phyloP scores from a whole-genome alignment of 257 asterid genomes.

The Primulina eburnea region DNA sequence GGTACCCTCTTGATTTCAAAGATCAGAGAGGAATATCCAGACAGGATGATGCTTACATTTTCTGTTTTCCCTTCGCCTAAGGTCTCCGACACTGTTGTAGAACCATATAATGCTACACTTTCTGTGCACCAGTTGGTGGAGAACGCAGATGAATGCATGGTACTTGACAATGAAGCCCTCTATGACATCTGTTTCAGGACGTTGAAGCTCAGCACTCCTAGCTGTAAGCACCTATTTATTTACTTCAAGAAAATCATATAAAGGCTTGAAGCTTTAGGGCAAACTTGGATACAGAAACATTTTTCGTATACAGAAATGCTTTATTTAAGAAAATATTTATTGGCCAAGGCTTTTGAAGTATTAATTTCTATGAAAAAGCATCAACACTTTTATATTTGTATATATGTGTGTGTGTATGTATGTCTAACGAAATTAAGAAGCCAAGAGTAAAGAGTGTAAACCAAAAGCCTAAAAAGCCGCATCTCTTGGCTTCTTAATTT shows the following conservation, averaged over 20 bases:
- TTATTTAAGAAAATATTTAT: no score
- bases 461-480: not conserved
- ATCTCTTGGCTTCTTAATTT: not conserved
- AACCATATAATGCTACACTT: constrained; percentile 85
- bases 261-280: no score
- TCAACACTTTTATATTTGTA: no score
- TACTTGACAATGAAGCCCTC: constrained; percentile 86
- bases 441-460: no score
- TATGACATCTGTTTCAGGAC: constrained; percentile 92
- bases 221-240: constrained; percentile 52
- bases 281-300: no score
- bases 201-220: constrained; percentile 88
- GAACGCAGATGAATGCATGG: constrained; percentile 96
- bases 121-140: constrained; percentile 90
- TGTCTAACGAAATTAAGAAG: no score
- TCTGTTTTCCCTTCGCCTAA: constrained; percentile 92
- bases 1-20: constrained; percentile 88
- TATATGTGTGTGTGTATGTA: no score
- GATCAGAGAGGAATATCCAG: constrained; percentile 92
- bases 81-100: constrained; percentile 89
- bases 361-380: no score
- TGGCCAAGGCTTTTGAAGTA: no score
- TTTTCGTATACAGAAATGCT: no score
- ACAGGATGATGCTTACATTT: constrained; percentile 95
- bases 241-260: not conserved